Percentiles rank a stretch among this genome's conserved stretches.
These are phyloP conservation scores for Massariosphaeria phaeospora DNA, from an alignment of 495 filamentous ascomycete species.

Conservation along the genomic window DNA sequence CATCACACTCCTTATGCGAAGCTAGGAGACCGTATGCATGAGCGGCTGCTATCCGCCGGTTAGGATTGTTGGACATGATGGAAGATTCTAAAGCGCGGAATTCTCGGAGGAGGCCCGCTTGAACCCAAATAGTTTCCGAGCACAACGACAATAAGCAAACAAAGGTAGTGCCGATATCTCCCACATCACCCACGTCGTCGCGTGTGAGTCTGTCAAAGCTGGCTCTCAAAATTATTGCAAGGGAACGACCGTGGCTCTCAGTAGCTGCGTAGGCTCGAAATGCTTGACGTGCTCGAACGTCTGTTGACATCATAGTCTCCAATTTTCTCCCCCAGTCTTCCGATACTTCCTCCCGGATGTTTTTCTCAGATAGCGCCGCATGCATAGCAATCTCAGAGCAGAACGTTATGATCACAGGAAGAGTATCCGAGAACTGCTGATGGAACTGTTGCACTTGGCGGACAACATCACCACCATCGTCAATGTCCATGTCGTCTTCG, in stretches of 20 bases:
- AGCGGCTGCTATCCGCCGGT: conserved; percentile 57
- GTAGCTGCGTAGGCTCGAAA: conserved; percentile 44
- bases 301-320: conserved; percentile 61
- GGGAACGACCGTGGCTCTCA: background rate
- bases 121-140: conserved; percentile 44
- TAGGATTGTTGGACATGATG: conserved; percentile 63
- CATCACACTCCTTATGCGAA: conserved; percentile 53
- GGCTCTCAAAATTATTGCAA: conserved; percentile 32
- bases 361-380: conserved; percentile 57
- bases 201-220: conserved; percentile 28
- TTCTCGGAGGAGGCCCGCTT: conserved; percentile 38
- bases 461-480: conserved; percentile 22
- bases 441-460: conserved; percentile 4
- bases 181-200: conserved; percentile 44
- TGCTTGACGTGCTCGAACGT: conserved; percentile 54
- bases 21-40: conserved; percentile 73
- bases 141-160: conserved; percentile 63
- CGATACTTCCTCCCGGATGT: conserved; percentile 54
- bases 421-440: conserved; percentile 47
- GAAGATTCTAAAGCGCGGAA: conserved; percentile 39
- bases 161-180: conserved; percentile 56
- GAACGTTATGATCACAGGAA: conserved; percentile 62
- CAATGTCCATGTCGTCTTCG: conserved; percentile 34
- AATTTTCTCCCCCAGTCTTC: conserved; percentile 82
- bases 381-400: conserved; percentile 69